phyloP scores from a whole-genome alignment of 78 protist species.

The Dictyostelium discoideum region dicty_2.7 NC_007088.5:775501-776000 shows the following conservation, averaged over 20 bases:
- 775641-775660: conserved; percentile 6
- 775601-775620: background rate
- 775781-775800: too few relatives aligned
- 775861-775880: too few relatives aligned
- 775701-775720: background rate
- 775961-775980: too few relatives aligned
- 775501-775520: background rate
- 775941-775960: too few relatives aligned
- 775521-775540: background rate
- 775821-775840: too few relatives aligned
- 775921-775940: too few relatives aligned
- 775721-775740: background rate
- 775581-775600: background rate
- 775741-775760: too few relatives aligned
- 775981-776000: background rate
- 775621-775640: conserved; percentile 19
- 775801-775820: too few relatives aligned
- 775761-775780: too few relatives aligned
- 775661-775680: background rate
- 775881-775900: too few relatives aligned
- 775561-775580: background rate
- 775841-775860: too few relatives aligned
- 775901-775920: too few relatives aligned
- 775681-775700: background rate
- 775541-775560: background rate